Evolutionary conservation across 768 basidiomycete genomes (phyloP).

Genomic region (Wakefieldia striispora): DNA sequence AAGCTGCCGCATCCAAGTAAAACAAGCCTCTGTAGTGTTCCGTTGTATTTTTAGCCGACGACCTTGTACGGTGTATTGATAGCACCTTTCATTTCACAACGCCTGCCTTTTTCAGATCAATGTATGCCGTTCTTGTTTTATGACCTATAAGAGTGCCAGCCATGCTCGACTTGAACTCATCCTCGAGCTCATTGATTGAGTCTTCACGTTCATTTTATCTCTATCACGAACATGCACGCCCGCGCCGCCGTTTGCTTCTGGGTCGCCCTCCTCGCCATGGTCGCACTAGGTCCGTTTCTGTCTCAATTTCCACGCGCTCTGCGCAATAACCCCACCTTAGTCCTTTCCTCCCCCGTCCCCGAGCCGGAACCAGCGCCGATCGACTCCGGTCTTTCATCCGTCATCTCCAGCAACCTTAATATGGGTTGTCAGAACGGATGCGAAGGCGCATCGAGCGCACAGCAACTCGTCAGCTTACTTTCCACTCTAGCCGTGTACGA

Average conservation of each 20-base stretch:
- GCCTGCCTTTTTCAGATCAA: not conserved
- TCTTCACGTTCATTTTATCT: not conserved
- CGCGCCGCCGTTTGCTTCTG: conserved; percentile 20
- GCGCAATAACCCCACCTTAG: conserved; percentile 7
- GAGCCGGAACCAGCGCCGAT: conserved; percentile 25
- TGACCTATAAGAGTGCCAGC: conserved; percentile 2
- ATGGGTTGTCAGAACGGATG: conserved; percentile 26
- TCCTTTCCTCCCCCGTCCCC: conserved; percentile 21
- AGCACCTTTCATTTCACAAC: too few relatives aligned
- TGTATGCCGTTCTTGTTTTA: too few relatives aligned
- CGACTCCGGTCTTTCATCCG: conserved; percentile 14
- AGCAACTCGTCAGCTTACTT: conserved; percentile 18
- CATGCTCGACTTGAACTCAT: not conserved
- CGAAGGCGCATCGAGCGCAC: conserved; percentile 11
- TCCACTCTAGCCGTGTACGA: not conserved
- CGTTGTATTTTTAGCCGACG: too few relatives aligned
- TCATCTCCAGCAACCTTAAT: conserved; percentile 25
- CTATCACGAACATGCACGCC: conserved; percentile 12
- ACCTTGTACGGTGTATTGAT: too few relatives aligned
- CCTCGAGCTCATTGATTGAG: conserved; percentile 13
- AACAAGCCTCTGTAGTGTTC: too few relatives aligned
- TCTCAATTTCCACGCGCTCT: not conserved
- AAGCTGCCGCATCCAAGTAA: too few relatives aligned
- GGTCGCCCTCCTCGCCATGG: conserved; percentile 20
- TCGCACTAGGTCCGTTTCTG: conserved; percentile 15